phyloP scores from a whole-genome alignment of 345 rosid genomes.

The Sonneratia caseolaris region DNA sequence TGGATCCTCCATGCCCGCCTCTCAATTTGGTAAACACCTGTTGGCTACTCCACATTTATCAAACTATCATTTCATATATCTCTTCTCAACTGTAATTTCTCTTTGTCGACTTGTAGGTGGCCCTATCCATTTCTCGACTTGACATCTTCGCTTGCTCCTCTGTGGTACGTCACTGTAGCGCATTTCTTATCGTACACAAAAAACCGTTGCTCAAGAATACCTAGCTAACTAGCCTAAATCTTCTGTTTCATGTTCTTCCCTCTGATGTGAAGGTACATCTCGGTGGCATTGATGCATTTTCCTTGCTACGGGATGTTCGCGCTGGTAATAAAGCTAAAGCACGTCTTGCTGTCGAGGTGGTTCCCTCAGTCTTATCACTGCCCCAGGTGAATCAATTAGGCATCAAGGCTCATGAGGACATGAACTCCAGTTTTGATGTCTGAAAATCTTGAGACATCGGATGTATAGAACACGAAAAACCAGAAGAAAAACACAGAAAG shows the following conservation, averaged over 20 bases:
- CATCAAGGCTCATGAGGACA: not conserved
- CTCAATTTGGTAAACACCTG: conserved; percentile 43
- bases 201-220: too few species aligned
- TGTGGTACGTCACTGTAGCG: conserved; percentile 39
- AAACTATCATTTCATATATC: not conserved
- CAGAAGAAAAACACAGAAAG: not conserved
- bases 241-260: too few species aligned
- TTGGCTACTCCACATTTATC: not conserved
- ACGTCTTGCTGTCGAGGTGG: conserved; percentile 50
- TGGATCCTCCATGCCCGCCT: conserved; percentile 69
- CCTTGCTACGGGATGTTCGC: conserved; percentile 71
- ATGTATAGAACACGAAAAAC: not conserved
- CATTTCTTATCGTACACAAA: too few species aligned
- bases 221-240: too few species aligned
- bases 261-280: conserved; percentile 10
- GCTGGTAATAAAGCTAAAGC: conserved; percentile 64
- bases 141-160: conserved; percentile 76
- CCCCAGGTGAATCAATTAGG: conserved; percentile 14
- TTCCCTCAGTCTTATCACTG: conserved; percentile 66
- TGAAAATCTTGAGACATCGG: not conserved
- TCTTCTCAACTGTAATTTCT: not conserved
- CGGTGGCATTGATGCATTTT: conserved; percentile 78
- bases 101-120: conserved; percentile 57
- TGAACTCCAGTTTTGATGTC: not conserved
- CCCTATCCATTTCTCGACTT: conserved; percentile 95